A percentile compares a stretch with the other conserved stretches of the same genome.
Evolutionary conservation across 441 rosid species (phyloP).

Genomic region (Arabidopsis hybrid): DNA sequence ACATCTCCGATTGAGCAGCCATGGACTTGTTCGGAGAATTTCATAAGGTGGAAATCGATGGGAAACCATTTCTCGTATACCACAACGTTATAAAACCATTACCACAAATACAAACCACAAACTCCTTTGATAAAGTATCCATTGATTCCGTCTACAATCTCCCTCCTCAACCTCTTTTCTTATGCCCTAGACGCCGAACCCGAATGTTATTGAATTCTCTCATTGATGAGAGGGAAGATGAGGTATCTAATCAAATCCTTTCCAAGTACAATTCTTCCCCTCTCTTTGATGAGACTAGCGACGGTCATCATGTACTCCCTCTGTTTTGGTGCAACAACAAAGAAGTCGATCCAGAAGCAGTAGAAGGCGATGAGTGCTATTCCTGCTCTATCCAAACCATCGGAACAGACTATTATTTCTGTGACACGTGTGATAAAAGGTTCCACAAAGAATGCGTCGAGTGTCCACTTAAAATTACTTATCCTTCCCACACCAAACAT

Average conservation of each 20-base stretch:
- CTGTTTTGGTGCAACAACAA: constrained; percentile 6
- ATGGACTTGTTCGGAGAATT: constrained; percentile 11
- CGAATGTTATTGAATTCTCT: no score
- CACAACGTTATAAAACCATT: neutral
- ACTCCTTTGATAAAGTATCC: neutral
- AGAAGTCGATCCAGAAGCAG: neutral
- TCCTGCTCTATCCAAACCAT: no score
- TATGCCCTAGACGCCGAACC: neutral
- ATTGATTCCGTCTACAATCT: no score
- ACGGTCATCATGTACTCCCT: neutral
- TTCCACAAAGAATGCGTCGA: constrained; percentile 19
- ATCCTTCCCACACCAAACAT: constrained; percentile 17
- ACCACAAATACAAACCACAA: neutral
- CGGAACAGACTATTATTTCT: neutral
- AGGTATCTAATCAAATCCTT: neutral
- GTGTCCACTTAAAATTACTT: neutral
- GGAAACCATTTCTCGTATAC: neutral
- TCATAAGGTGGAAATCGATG: neutral
- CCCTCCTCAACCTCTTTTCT: neutral
- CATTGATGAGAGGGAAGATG: no score
- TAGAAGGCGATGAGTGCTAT: no score
- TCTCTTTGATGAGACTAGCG: neutral
- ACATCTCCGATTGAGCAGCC: neutral
- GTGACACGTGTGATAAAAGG: neutral
- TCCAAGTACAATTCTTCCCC: neutral